Percentiles rank a stretch among this genome's conserved stretches.
phyloP scores from a whole-genome alignment of 139 green algal species.

The Chlamydomonas applanata region DNA sequence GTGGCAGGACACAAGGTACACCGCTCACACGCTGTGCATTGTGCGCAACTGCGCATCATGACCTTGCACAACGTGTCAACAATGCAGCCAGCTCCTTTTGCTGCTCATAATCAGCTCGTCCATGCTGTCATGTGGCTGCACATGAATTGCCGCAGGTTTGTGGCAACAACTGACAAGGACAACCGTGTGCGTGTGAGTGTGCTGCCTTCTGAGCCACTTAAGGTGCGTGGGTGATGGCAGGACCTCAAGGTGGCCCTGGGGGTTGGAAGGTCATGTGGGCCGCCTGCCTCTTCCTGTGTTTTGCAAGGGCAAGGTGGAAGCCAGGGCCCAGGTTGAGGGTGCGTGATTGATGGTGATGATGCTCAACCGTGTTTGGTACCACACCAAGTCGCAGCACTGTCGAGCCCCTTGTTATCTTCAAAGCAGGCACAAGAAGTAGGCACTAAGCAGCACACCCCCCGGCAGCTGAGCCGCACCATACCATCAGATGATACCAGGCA shows the following conservation, averaged over 20 bases:
- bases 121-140: background rate
- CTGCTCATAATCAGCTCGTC: background rate
- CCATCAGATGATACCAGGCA: background rate
- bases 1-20: background rate
- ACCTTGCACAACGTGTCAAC: background rate
- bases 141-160: slow-evolving; percentile 9
- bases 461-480: background rate
- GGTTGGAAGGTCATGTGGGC: too few species aligned
- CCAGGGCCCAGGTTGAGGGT: too few species aligned
- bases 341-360: too few species aligned
- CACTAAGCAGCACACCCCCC: too few species aligned
- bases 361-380: too few species aligned
- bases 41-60: background rate
- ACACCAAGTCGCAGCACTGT: too few species aligned
- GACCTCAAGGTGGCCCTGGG: too few species aligned
- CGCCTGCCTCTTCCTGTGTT: too few species aligned
- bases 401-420: too few species aligned
- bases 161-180: slow-evolving; percentile 78
- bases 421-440: too few species aligned
- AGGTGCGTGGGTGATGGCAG: background rate
- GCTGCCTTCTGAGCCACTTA: slow-evolving; percentile 32
- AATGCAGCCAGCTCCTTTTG: background rate
- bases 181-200: slow-evolving; percentile 66
- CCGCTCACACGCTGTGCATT: background rate
- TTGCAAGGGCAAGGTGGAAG: too few species aligned